A percentile compares a stretch with the other conserved stretches of the same genome.
Conservation (phyloP, 2,329 filamentous ascomycete species). For the Cladosporium velox region DNA sequence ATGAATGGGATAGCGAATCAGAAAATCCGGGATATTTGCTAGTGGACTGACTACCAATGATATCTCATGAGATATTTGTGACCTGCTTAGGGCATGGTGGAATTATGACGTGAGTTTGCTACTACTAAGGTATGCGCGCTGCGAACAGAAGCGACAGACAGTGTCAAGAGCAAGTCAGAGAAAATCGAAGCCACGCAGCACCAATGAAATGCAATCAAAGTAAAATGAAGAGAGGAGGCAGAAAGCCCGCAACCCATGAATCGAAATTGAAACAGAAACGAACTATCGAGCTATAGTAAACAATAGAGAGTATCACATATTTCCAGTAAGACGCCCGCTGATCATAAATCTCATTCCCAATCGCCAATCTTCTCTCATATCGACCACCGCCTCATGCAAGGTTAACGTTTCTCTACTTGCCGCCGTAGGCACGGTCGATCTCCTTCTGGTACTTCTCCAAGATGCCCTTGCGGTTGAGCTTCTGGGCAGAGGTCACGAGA, state of each 20-base stretch:
- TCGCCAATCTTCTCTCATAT: constrained; percentile 7
- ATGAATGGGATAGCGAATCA: not conserved
- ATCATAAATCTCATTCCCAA: constrained; percentile 18
- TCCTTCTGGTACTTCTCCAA: constrained; percentile 55
- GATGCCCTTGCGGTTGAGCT: constrained; percentile 54
- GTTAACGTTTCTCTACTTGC: not conserved
- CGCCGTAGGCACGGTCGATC: constrained; percentile 50
- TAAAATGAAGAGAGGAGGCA: not conserved
- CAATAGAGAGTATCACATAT: constrained; percentile 18
- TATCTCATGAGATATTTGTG: not conserved
- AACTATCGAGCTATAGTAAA: constrained; percentile 5
- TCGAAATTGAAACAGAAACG: not conserved
- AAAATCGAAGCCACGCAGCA: not conserved
- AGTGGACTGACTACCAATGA: not conserved
- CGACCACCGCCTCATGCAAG: not conserved
- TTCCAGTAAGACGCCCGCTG: constrained; percentile 19
- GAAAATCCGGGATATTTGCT: not conserved
- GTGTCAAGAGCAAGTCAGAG: not conserved
- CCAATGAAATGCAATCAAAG: not conserved
- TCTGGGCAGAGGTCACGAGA: constrained; percentile 55
- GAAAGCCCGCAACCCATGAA: not conserved
- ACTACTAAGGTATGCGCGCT: not conserved
- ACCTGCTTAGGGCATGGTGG: too few species aligned
- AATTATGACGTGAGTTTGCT: not conserved
- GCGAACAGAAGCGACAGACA: not conserved